These are phyloP conservation scores for Nakazawaea wickerhamii DNA, from an alignment of 805 yeast species.

Conservation along the genomic window DNA sequence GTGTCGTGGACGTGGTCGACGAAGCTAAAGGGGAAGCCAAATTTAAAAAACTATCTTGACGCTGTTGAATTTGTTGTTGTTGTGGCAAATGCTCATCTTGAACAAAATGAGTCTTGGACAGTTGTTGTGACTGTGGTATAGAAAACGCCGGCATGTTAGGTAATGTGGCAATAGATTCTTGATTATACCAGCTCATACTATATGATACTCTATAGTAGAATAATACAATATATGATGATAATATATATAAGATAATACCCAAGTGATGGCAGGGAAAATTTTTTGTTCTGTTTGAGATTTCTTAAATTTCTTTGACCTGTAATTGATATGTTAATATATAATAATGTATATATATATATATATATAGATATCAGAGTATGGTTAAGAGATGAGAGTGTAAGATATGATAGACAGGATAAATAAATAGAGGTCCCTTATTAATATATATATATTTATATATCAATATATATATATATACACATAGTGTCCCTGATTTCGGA, in stretches of 20 bases:
- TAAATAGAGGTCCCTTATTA: too few relatives aligned
- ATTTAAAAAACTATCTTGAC: constrained; percentile 1
- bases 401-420: too few relatives aligned
- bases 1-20: constrained; percentile 4
- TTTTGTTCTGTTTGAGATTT: too few relatives aligned
- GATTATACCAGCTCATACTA: constrained; percentile 6
- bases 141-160: constrained; percentile 5
- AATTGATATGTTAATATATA: neutral
- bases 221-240: neutral
- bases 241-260: neutral
- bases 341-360: neutral
- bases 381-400: too few relatives aligned
- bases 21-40: neutral
- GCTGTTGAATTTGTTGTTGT: constrained; percentile 4
- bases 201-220: neutral
- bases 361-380: neutral
- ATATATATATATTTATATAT: too few relatives aligned
- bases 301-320: too few relatives aligned
- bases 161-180: constrained; percentile 7
- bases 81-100: neutral
- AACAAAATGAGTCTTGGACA: neutral
- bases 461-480: too few relatives aligned
- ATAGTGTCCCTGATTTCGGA: neutral
- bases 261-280: too few relatives aligned
- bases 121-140: neutral